Evolutionary conservation across 164 flowering plant species (phyloP), one percentile per base, ranked within the genome.

Genomic region (Macadamia tetraphylla): DNA sequence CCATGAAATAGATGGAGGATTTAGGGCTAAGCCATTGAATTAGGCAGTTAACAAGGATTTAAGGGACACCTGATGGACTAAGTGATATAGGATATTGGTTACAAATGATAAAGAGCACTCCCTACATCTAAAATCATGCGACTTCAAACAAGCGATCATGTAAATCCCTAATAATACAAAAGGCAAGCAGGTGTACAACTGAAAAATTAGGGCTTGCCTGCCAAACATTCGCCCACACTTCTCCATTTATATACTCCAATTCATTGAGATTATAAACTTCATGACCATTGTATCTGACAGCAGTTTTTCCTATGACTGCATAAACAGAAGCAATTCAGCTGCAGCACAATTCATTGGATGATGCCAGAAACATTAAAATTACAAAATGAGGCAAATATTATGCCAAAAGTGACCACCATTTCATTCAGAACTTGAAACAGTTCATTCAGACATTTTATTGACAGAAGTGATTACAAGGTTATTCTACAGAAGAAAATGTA

Each of bases 151-250:
- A 17, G 15, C 1, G 57, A 6, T 53, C n/a, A 53, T 53, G 13
- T 3, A 12, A 53, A 53, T 14, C 17, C 57, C 17, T 14, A 1
- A 53, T 11, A 3, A 14, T 17, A 53, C 3, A 53, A 53, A 53
- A 53, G 13, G 57, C 17, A 46, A 9, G 57, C 18, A 17, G 57
- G 17, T 17, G 18, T 14, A 17, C 57, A 13, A 53, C 57, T 53
- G 5, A 17, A 53, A 23, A 18, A 2, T 29, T 13, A 15, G 62
- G 61, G 14, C 30, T 52, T 72, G 90, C 98, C 96, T 67, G 75
- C 86, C 84, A 95, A 71, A 95, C 77, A 75, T 95, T 95, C 67
- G 98, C 98, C 99, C 98, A 95, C 62, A 95, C 84, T 87, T 95
- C 99, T 65, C 85, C 88, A 74, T 90, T 78, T 53, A 95, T 59